phyloP scores from a whole-genome alignment of 345 rosid species.

The Eucalyptus tenuipes region DNA sequence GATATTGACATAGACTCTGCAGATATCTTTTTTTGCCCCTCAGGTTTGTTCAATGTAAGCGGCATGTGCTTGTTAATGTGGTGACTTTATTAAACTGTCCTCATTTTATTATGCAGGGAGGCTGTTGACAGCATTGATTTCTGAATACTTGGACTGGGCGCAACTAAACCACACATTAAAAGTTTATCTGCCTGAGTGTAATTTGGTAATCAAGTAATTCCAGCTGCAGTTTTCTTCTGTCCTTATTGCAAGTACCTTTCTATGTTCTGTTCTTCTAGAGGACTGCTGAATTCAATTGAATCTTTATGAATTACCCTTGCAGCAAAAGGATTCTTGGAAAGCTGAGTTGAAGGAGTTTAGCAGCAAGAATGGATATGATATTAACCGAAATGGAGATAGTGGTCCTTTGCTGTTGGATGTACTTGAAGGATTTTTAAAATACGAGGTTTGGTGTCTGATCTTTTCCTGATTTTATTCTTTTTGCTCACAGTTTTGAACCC shows the following conservation, averaged over 20 bases:
- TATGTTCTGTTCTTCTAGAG: not conserved
- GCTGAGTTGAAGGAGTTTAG: slow-evolving; percentile 78
- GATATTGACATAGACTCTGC: not conserved
- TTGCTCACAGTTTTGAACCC: not conserved
- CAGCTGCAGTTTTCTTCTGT: not conserved
- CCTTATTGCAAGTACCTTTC: not conserved
- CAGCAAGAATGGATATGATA: slow-evolving; percentile 69
- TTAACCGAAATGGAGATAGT: slow-evolving; percentile 75
- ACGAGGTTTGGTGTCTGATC: slow-evolving; percentile 33
- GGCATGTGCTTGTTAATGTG: not conserved
- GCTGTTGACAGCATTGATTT: slow-evolving; percentile 66
- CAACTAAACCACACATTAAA: slow-evolving; percentile 78
- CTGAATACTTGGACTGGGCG: slow-evolving; percentile 98
- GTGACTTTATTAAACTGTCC: not conserved
- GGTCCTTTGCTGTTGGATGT: slow-evolving; percentile 82
- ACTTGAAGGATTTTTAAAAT: slow-evolving; percentile 89
- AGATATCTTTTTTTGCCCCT: not conserved
- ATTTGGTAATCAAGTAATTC: slow-evolving; percentile 73
- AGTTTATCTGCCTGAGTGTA: slow-evolving; percentile 91
- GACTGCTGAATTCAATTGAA: not conserved
- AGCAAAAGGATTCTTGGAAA: slow-evolving; percentile 93
- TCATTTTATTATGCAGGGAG: slow-evolving; percentile 48
- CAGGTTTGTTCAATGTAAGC: not conserved
- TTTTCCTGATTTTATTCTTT: not conserved
- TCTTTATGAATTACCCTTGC: not conserved